Conservation (phyloP, 202 grass and related monocot species). For the Setaria viridis region DNA sequence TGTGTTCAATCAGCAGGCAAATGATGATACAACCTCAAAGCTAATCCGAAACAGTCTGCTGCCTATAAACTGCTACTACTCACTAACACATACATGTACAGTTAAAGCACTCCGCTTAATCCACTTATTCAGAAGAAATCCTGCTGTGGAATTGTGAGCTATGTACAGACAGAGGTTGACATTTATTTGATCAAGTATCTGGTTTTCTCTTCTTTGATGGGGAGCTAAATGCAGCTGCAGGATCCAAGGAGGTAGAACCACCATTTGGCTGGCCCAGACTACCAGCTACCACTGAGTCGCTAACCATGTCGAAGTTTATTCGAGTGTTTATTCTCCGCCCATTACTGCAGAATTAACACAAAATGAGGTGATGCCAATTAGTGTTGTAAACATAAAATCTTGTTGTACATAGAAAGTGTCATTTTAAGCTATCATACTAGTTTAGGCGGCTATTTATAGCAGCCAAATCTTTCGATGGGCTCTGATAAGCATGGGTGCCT, state of each 20-base stretch:
- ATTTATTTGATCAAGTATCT: slow-evolving; percentile 56
- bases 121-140: slow-evolving; percentile 56
- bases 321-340: slow-evolving; percentile 71
- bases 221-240: slow-evolving; percentile 55
- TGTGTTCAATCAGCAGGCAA: slow-evolving; percentile 38
- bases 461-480: slow-evolving; percentile 86
- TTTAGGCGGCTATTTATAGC: slow-evolving; percentile 86
- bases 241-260: slow-evolving; percentile 61
- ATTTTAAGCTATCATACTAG: slow-evolving; percentile 54
- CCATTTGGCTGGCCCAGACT: slow-evolving; percentile 74
- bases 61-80: slow-evolving; percentile 37
- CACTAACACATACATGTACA: slow-evolving; percentile 63
- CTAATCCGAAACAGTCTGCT: slow-evolving; percentile 46
- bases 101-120: slow-evolving; percentile 45
- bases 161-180: slow-evolving; percentile 45
- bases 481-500: slow-evolving; percentile 87
- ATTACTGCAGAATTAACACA: slow-evolving; percentile 47
- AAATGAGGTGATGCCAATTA: slow-evolving; percentile 40
- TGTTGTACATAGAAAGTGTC: slow-evolving; percentile 1
- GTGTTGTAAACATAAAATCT: slow-evolving; percentile 28
- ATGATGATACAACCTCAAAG: slow-evolving; percentile 44
- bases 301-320: slow-evolving; percentile 92
- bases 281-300: slow-evolving; percentile 86
- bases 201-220: slow-evolving; percentile 65
- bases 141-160: slow-evolving; percentile 43